Percentiles rank a stretch among this genome's conserved stretches.
Conservation (phyloP, 306 rosid genomes). For the Phaseolus lunatus region DNA sequence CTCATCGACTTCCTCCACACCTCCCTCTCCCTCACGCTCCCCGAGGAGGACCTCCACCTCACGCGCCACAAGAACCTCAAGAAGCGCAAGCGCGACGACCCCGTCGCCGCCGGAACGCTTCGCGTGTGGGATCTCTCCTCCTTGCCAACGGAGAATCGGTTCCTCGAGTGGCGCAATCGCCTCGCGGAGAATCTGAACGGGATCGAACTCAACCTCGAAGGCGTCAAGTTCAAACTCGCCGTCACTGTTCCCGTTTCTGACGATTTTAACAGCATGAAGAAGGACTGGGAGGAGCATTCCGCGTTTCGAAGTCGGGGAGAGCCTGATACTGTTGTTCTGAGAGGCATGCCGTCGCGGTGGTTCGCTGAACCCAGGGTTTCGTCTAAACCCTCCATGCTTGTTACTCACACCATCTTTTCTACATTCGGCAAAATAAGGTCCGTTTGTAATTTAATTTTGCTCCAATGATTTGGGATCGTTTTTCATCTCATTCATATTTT, state of each 20-base stretch:
- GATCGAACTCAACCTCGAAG: conserved; percentile 80
- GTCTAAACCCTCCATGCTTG: conserved; percentile 93
- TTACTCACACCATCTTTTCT: conserved; percentile 89
- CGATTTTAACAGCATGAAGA: conserved; percentile 68
- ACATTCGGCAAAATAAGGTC: conserved; percentile 90
- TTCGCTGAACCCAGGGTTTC: conserved; percentile 94
- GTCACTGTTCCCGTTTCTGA: conserved; percentile 64
- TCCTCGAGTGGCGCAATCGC: conserved; percentile 62
- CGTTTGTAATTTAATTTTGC: background rate
- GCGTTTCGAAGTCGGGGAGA: conserved; percentile 69
- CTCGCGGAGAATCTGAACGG: conserved; percentile 73
- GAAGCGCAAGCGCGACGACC: conserved; percentile 85
- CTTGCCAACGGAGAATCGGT: background rate
- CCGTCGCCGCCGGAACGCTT: conserved; percentile 71
- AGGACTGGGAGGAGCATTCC: conserved; percentile 70
- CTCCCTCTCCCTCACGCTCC: conserved; percentile 65
- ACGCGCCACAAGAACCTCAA: conserved; percentile 66
- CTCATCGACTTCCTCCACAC: conserved; percentile 66
- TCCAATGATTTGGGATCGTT: background rate
- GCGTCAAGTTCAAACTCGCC: conserved; percentile 66
- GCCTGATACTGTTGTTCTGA: conserved; percentile 74
- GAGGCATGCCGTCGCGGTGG: conserved; percentile 89
- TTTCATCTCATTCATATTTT: too few species aligned
- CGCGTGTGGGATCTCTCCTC: conserved; percentile 68
- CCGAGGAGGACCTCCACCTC: conserved; percentile 74